Evolutionary conservation across 176 grass and related monocot genomes (phyloP).

Genomic region (Coix lacrymajobi): DNA sequence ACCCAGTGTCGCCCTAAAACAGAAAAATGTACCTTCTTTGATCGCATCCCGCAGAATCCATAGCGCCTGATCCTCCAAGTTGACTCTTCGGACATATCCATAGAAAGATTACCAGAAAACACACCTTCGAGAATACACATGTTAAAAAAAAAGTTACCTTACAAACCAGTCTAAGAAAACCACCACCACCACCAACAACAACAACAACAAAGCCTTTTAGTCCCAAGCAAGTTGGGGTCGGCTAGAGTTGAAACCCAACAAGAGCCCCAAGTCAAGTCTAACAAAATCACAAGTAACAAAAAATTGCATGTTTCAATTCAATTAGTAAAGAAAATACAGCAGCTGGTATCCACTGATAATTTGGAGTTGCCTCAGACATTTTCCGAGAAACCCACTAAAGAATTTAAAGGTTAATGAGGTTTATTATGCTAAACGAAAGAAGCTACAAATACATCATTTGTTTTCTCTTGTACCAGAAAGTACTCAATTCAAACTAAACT

Average conservation of each 20-base stretch:
- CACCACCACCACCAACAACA: too few species aligned
- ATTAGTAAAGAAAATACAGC: background rate
- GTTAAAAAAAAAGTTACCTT: background rate
- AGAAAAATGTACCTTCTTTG: conserved; percentile 64
- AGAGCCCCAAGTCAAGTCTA: too few species aligned
- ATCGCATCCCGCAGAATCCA: conserved; percentile 97
- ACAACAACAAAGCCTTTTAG: too few species aligned
- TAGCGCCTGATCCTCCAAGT: conserved; percentile 77
- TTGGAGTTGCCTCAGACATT: background rate
- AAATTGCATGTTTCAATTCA: background rate
- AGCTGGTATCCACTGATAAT: background rate
- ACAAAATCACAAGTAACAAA: background rate
- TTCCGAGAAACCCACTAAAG: background rate
- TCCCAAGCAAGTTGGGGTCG: too few species aligned
- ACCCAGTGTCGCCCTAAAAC: background rate
- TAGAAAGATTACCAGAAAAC: conserved; percentile 88
- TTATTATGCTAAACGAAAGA: background rate
- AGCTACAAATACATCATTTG: background rate
- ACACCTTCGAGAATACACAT: conserved; percentile 43
- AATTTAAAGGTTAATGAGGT: background rate
- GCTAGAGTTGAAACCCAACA: too few species aligned
- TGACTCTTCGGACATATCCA: conserved; percentile 67
- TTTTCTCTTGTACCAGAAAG: background rate
- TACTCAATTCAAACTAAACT: conserved; percentile 6
- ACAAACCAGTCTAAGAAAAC: conserved; percentile 4